These are phyloP conservation scores for Cetradonia linearis DNA, from an alignment of 495 filamentous ascomycete species.

Conservation along the genomic window DNA sequence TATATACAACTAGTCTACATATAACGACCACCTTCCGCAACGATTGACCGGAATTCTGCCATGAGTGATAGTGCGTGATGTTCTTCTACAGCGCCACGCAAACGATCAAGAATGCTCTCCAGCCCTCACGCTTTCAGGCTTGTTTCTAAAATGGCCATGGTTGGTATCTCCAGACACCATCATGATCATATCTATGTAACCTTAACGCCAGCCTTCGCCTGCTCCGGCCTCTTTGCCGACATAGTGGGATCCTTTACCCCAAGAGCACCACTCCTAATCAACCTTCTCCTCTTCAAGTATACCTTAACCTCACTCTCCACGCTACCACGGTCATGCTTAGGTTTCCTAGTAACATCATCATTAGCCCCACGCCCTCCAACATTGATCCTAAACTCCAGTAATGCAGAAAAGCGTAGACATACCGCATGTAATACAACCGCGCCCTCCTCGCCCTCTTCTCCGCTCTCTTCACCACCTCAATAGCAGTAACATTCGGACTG, in stretches of 20 bases:
- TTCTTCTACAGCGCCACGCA: neutral
- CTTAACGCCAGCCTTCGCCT: slow-evolving; percentile 12
- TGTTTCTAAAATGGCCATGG: neutral
- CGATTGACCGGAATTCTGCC: neutral
- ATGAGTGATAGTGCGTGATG: neutral
- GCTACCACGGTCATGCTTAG: slow-evolving; percentile 57
- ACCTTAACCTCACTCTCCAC: slow-evolving; percentile 62
- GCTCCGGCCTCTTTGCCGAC: slow-evolving; percentile 16
- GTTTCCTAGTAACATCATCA: slow-evolving; percentile 35
- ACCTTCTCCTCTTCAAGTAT: slow-evolving; percentile 48
- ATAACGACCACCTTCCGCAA: neutral
- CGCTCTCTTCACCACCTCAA: slow-evolving; percentile 85
- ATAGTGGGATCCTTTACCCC: slow-evolving; percentile 15
- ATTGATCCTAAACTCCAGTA: neutral
- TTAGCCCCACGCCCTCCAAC: slow-evolving; percentile 32
- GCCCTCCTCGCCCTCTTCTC: slow-evolving; percentile 80
- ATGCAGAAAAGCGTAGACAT: slow-evolving; percentile 39
- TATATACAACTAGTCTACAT: neutral
- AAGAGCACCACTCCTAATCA: slow-evolving; percentile 23
- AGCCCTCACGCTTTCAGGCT: too few relatives aligned
- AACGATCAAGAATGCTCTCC: neutral
- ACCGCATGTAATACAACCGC: slow-evolving; percentile 82
- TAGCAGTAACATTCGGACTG: slow-evolving; percentile 73
- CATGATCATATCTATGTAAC: neutral
- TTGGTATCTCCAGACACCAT: neutral